phyloP scores from a whole-genome alignment of 257 asterid genomes.

The Przewalskia tangutica region DNA sequence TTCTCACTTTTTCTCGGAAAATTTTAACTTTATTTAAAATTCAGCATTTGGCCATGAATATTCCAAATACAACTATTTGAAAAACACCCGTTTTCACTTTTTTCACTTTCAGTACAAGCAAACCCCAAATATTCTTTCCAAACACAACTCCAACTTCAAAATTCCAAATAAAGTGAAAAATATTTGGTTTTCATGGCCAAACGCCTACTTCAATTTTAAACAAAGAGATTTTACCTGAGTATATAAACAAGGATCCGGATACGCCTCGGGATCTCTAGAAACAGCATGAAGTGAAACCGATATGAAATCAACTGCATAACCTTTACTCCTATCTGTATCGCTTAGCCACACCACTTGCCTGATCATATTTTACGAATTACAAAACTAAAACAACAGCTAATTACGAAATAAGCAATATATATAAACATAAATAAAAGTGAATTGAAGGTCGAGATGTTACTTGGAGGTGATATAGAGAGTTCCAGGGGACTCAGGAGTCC shows the following conservation, averaged over 20 bases:
- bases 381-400: constrained; percentile 1
- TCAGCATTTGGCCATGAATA: no score
- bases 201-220: neutral
- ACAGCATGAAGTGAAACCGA: constrained; percentile 82
- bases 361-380: neutral
- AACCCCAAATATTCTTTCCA: no score
- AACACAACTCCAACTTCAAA: no score
- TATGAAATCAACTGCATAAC: constrained; percentile 74
- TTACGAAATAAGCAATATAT: neutral
- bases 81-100: no score
- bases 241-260: constrained; percentile 72
- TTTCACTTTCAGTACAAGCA: no score
- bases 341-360: constrained; percentile 97
- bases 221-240: constrained; percentile 45
- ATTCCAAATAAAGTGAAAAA: no score
- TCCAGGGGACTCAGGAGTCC: constrained; percentile 56
- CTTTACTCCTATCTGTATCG: constrained; percentile 55
- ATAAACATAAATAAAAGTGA: neutral
- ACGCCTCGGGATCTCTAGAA: constrained; percentile 86
- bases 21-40: no score
- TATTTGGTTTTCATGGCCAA: no score
- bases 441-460: constrained; percentile 20
- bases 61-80: no score
- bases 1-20: no score
- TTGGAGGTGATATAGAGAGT: constrained; percentile 75